A percentile compares a stretch with the other conserved stretches of the same genome.
phyloP scores from a whole-genome alignment of 768 basidiomycete genomes.

The Mycena belliarum region DNA sequence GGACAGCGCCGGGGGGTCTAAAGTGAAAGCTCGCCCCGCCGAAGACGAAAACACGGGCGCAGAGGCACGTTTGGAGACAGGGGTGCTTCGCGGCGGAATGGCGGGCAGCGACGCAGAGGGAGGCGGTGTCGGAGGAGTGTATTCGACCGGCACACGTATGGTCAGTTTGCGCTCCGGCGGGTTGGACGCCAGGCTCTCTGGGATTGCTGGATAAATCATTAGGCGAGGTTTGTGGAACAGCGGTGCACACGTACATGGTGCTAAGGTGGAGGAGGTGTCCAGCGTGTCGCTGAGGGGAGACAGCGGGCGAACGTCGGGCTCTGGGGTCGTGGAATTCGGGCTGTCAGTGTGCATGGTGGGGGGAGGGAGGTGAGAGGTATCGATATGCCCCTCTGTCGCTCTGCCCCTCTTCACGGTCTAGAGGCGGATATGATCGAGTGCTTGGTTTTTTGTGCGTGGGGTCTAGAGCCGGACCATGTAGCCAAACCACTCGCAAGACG shows the following conservation, averaged over 20 bases:
- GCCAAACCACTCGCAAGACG: no score
- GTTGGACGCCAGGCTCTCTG: not conserved
- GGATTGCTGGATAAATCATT: no score
- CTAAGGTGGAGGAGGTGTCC: not conserved
- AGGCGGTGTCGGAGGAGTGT: constrained; percentile 18
- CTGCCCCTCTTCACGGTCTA: not conserved
- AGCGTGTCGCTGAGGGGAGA: constrained; percentile 4
- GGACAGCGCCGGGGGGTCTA: no score
- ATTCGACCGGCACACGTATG: constrained; percentile 18
- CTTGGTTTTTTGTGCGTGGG: not conserved
- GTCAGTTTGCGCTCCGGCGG: constrained; percentile 6
- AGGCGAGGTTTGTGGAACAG: no score
- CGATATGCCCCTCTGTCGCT: not conserved
- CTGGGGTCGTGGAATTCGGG: not conserved
- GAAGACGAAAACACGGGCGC: constrained; percentile 4
- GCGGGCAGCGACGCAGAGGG: constrained; percentile 13
- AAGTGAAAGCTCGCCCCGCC: no score
- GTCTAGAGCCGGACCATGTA: no score
- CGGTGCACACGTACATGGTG: not conserved
- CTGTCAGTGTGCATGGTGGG: not conserved
- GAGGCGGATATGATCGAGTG: no score
- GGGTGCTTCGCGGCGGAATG: constrained; percentile 1
- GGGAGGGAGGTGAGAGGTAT: not conserved
- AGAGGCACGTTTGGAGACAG: constrained; percentile 16
- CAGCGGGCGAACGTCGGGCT: not conserved